Base-by-base conservation (phyloP, 2,329 filamentous ascomycete species). In the Sclerotinia glacialis region DNA sequence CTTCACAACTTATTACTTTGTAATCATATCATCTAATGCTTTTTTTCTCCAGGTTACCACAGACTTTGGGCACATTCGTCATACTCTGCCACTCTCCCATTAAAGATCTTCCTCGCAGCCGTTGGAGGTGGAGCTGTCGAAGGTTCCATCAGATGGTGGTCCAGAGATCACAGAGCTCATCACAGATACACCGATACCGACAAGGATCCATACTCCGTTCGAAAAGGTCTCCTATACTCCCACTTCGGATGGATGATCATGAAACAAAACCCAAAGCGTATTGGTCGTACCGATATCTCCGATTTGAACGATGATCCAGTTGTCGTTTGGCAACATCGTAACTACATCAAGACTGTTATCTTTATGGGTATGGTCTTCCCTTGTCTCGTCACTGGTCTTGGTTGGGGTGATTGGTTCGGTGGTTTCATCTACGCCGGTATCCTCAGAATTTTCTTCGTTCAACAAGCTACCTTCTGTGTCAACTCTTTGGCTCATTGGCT, bases 161-260 rank as follows among this genome's bases (percentile, higher is more conserved):
- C 91, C 69, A 87, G 90, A 74, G 91, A 89, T 76, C 92, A 96
- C 81, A 89, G 92, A 72, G 90, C 91, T 75, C 92, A 96, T 79
- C 92, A 96, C 83, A 86, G 92, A 74, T 96, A 95, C 79, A 96
- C 92, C 81, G 92, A 96, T 77, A 96, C 92, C 75, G 90, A 93
- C 47, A 95, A 95, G 83, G 92, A 96, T 73, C 92, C 92, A 60
- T 96, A 96, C 83, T 93, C 90, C 31, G 92, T 96, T 73, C 89
- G 91, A 80, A 96, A 96, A 83, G 92, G 92, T 72, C 84, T 95
- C 60, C 80, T 92, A 72, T 94, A 93, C 85, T 92, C 86, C 64
- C 89, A 92, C 81, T 82, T 96, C 67, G 92, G 92, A 74, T 96
- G 92, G 92, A 95, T 96, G 91, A 80, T 96, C 75, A 88, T 96